Conservation (phyloP, 305 asterid species). For the Stenogyne calaminthoides region DNA sequence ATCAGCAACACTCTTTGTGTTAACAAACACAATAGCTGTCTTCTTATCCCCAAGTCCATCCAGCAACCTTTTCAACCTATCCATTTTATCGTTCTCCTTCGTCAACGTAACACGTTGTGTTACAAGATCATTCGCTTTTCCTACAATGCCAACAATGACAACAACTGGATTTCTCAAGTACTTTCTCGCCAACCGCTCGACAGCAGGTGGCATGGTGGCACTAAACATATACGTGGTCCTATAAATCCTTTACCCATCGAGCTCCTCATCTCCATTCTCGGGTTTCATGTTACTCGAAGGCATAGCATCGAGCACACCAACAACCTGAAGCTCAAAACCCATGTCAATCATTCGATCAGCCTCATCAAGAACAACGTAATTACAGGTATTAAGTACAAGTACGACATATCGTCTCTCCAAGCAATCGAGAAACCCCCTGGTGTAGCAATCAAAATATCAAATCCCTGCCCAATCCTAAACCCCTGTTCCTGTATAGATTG, state of each 20-base stretch:
- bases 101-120: constrained; percentile 77
- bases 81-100: constrained; percentile 69
- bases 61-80: constrained; percentile 57
- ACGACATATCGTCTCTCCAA: constrained; percentile 79
- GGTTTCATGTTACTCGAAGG: constrained; percentile 93
- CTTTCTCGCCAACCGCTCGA: constrained; percentile 82
- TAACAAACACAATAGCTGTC: no score
- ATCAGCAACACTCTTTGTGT: no score
- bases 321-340: constrained; percentile 73
- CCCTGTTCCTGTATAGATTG: constrained; percentile 89
- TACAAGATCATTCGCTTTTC: constrained; percentile 71
- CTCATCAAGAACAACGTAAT: constrained; percentile 59
- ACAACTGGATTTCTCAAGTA: constrained; percentile 91
- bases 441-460: constrained; percentile 92
- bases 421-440: constrained; percentile 91
- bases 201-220: constrained; percentile 92
- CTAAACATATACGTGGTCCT: constrained; percentile 91
- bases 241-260: constrained; percentile 78
- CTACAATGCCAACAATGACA: constrained; percentile 80
- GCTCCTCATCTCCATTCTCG: constrained; percentile 87
- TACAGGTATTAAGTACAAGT: constrained; percentile 80
- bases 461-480: constrained; percentile 78
- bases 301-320: constrained; percentile 84
- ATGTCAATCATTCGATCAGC: no score
- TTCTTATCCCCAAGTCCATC: constrained; percentile 77